Conservation (phyloP, 371 early-diverging fungal species). For the Smittium culicis region DNA sequence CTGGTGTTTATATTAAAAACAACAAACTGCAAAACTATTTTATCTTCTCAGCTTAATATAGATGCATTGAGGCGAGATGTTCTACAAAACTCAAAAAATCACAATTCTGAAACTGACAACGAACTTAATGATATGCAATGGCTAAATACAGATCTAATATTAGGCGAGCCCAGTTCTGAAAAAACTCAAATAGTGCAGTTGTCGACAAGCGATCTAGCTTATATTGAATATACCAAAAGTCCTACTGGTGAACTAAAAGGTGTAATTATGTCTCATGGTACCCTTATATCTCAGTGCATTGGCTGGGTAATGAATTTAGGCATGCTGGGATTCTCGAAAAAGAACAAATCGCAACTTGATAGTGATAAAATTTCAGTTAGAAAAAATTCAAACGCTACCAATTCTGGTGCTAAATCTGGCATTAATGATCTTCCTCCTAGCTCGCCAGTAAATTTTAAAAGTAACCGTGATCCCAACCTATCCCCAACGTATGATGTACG, state of each 20-base stretch:
- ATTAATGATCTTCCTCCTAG: neutral
- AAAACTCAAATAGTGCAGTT: neutral
- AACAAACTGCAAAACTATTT: slow-evolving; percentile 46
- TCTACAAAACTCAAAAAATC: slow-evolving; percentile 20
- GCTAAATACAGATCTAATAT: neutral
- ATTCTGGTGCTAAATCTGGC: neutral
- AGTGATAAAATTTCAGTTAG: neutral
- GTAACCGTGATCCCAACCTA: neutral
- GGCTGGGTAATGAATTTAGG: slow-evolving; percentile 29
- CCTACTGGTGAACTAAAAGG: slow-evolving; percentile 72
- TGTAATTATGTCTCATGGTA: slow-evolving; percentile 59
- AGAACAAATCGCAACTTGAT: neutral
- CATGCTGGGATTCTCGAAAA: slow-evolving; percentile 26
- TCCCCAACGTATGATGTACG: neutral
- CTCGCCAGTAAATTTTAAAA: neutral
- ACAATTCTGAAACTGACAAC: neutral
- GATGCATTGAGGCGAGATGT: slow-evolving; percentile 54
- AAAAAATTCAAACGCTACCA: neutral
- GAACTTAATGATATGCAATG: neutral
- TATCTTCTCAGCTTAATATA: slow-evolving; percentile 66
- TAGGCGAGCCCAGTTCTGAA: slow-evolving; percentile 14
- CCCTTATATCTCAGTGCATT: slow-evolving; percentile 56
- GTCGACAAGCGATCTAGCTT: slow-evolving; percentile 49
- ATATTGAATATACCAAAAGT: slow-evolving; percentile 71
- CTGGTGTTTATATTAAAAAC: slow-evolving; percentile 53